Evolutionary conservation across 169 alveolate species (phyloP).

Genomic region (Plasmodium knowlesi): DNA sequence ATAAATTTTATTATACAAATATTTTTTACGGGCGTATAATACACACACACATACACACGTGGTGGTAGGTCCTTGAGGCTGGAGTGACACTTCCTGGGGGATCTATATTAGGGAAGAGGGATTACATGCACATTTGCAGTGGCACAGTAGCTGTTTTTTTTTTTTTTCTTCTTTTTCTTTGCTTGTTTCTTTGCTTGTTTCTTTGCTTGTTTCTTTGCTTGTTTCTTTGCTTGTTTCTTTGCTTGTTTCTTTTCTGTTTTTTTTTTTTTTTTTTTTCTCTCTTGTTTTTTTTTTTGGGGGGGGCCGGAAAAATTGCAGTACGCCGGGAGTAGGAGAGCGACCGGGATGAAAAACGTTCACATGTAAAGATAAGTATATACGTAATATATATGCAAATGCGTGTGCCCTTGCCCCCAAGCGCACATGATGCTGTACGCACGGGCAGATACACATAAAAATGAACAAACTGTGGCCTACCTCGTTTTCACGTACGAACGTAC

Average conservation of each 20-base stretch:
- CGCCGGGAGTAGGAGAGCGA: not conserved
- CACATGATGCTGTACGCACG: not conserved
- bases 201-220: too few species aligned
- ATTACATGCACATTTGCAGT: not conserved
- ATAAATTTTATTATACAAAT: too few species aligned
- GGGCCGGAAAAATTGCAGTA: not conserved
- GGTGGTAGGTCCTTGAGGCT: not conserved
- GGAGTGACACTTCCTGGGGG: not conserved
- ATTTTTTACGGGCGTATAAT: not conserved
- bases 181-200: too few species aligned
- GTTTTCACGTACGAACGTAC: not conserved
- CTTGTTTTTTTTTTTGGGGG: not conserved
- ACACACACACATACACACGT: not conserved
- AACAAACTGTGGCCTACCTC: not conserved
- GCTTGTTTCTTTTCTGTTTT: too few species aligned
- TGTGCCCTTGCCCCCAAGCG: not conserved
- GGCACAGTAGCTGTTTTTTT: not conserved
- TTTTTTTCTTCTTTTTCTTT: too few species aligned
- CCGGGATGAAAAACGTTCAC: not conserved
- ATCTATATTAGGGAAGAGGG: not conserved
- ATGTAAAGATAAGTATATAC: not conserved
- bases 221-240: too few species aligned
- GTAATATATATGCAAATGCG: not conserved
- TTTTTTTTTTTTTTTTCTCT: too few species aligned
- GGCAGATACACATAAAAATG: not conserved